These are phyloP conservation scores for Silene conica DNA, from an alignment of 148 eudicot species.

Conservation along the genomic window DNA sequence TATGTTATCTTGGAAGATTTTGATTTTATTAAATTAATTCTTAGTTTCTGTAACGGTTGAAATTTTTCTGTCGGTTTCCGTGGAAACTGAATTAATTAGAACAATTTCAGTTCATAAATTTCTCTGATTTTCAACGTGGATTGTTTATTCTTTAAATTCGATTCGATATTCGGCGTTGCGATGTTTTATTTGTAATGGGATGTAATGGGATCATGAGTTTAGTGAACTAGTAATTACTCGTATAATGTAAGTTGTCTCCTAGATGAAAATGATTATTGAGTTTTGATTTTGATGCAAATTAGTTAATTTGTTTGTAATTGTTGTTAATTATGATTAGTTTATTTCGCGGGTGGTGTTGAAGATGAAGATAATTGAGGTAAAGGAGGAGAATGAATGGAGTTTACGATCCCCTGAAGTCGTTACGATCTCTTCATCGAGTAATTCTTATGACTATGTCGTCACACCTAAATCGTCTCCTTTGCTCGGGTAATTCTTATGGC, in stretches of 20 bases:
- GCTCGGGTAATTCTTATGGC: conserved; percentile 8
- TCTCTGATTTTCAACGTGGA: conserved; percentile 9
- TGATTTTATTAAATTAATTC: neutral
- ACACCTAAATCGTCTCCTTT: conserved; percentile 24
- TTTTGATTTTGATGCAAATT: neutral
- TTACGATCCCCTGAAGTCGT: conserved; percentile 19
- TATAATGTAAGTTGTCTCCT: neutral
- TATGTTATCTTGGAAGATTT: neutral
- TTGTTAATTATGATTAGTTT: conserved; percentile 3
- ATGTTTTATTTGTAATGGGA: too few species aligned
- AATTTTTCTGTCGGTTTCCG: conserved; percentile 24
- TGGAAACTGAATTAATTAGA: conserved; percentile 20
- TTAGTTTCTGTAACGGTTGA: conserved; percentile 25
- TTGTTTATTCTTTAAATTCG: conserved; percentile 10
- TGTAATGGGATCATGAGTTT: too few species aligned
- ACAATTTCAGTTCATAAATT: neutral
- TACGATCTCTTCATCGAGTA: conserved; percentile 16
- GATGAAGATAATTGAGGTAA: conserved; percentile 16
- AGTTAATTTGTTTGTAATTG: neutral
- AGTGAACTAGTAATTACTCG: neutral
- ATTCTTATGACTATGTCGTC: conserved; percentile 10
- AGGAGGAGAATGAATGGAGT: conserved; percentile 20
- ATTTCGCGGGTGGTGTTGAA: neutral
- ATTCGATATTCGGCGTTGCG: neutral
- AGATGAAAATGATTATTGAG: neutral